A percentile compares a stretch with the other conserved stretches of the same genome.
Conservation (phyloP, 805 yeast species). For the Starmerella riodocensis region DNA sequence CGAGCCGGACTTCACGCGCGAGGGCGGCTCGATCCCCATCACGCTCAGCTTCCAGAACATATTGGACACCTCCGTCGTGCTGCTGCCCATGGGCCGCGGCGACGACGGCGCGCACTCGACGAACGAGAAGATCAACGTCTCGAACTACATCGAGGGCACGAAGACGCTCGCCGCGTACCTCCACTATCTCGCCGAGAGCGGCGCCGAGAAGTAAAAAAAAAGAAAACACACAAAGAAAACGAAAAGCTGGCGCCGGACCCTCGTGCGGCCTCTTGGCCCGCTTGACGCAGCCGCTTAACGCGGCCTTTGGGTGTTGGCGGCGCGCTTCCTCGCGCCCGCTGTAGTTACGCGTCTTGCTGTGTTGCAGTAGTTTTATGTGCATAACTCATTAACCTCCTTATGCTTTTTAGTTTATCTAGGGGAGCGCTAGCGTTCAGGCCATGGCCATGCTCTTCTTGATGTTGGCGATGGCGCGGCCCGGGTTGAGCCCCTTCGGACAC, state of each 20-base stretch:
- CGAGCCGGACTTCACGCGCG: slow-evolving; percentile 94
- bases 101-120: slow-evolving; percentile 99
- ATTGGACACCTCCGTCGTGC: slow-evolving; percentile 69
- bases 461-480: slow-evolving; percentile 94
- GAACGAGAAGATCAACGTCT: slow-evolving; percentile 81
- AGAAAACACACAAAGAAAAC: no score
- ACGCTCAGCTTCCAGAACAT: slow-evolving; percentile 85
- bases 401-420: background rate
- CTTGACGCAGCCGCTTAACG: no score
- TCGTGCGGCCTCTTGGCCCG: no score
- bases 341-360: background rate
- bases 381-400: no score
- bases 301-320: no score
- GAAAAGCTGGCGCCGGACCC: no score
- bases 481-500: slow-evolving; percentile 97
- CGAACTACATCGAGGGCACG: slow-evolving; percentile 84
- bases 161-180: slow-evolving; percentile 88
- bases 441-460: slow-evolving; percentile 87
- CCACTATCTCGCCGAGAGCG: slow-evolving; percentile 71
- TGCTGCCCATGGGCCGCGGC: slow-evolving; percentile 96
- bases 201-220: no score
- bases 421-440: background rate
- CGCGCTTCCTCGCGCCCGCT: background rate
- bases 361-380: background rate
- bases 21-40: slow-evolving; percentile 98